Evolutionary conservation across 2,329 filamentous ascomycete genomes (phyloP).

Genomic region (Venturia carpophila): DNA sequence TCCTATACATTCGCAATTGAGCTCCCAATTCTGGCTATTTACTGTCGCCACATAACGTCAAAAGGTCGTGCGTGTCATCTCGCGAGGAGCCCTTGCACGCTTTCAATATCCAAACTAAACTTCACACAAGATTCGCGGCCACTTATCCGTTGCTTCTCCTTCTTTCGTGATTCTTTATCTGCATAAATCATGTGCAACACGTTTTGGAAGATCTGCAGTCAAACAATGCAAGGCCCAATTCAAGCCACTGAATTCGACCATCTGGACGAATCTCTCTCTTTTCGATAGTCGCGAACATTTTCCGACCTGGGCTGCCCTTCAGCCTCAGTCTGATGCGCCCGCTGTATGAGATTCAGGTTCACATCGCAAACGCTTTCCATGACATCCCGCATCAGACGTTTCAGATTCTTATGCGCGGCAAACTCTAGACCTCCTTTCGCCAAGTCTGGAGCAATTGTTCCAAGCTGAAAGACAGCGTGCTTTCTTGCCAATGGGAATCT

Average conservation of each 20-base stretch:
- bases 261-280: neutral
- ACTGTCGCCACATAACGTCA: too few species aligned
- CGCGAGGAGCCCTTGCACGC: too few species aligned
- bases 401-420: neutral
- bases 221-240: neutral
- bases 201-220: neutral
- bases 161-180: neutral
- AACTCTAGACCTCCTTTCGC: constrained; percentile 5
- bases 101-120: neutral
- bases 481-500: neutral
- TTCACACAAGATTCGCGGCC: neutral
- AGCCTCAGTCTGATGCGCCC: constrained; percentile 12
- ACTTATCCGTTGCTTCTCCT: neutral
- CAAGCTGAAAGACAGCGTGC: constrained; percentile 1
- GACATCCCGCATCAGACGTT: neutral
- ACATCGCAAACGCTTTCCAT: neutral
- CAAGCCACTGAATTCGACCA: neutral
- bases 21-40: too few species aligned
- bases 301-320: neutral
- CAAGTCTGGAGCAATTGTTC: neutral
- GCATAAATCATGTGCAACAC: neutral
- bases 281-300: neutral
- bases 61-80: too few species aligned
- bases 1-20: too few species aligned
- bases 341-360: constrained; percentile 2